Evolutionary conservation across 441 rosid genomes (phyloP), one percentile per base, ranked within the genome.

Genomic region (Breynia disticha): DNA sequence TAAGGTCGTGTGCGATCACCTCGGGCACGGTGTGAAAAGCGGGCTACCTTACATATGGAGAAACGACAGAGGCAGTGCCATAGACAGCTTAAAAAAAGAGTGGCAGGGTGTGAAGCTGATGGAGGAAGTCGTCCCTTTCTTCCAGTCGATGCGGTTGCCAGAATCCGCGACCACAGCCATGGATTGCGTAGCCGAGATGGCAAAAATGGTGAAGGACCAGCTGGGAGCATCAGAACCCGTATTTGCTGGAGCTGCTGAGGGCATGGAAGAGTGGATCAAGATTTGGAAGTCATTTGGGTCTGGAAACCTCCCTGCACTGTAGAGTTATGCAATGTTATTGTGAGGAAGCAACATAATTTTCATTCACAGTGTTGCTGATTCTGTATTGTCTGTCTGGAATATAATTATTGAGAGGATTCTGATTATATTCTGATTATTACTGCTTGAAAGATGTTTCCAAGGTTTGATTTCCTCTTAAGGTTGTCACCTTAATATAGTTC

Each of bases 41-140:
- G 98, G 98, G 19, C 65, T 88, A 58, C 98, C 98, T 5, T 88
- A 91, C 14, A 86, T 91, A 52, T 86, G 87, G 87, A 84, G 98
- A 63, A 76, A 66, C 17, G 98, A 91, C n/a, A 72, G 95, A 59
- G 95, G 95, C 7, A 70, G 76, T 62, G 87, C 97, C 0, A 69
- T 84, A 24, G 90, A 83, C 54, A 91, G 97, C 64, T 63, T 88
- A 80, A 88, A 83, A 69, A 91, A 91, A 62, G 95, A 91, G 67
- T 91, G 98, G 98, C 89, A 88, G 75, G 97, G 97, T 11, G 78
- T 91, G 75, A 91, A 82, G 78, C 81, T 79, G 64, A 88, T 83
- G 96, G 98, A 91, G 79, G 88, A 82, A 59, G 78, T 87, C 21
- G 82, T 88, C 21, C 87, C 94, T 0, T 88, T 86, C 77, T 91